These are phyloP conservation scores for Barnettozyma pratensis DNA, from an alignment of 805 yeast genomes.

Conservation along the genomic window DNA sequence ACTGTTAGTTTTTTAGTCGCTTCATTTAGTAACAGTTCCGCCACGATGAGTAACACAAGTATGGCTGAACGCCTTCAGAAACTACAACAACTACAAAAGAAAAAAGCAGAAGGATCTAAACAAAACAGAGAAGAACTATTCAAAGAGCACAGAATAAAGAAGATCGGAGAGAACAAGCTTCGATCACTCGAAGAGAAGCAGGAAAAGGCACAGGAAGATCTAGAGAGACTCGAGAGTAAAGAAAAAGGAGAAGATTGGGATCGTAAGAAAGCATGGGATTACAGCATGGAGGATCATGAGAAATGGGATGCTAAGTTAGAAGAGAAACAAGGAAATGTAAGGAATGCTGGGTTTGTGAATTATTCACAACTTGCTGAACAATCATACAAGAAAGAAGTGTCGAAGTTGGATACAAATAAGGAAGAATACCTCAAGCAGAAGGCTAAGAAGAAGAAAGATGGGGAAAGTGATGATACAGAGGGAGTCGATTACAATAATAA, in stretches of 20 bases:
- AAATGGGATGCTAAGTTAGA: slow-evolving; percentile 47
- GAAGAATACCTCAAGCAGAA: slow-evolving; percentile 40
- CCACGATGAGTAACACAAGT: neutral
- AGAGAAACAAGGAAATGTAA: slow-evolving; percentile 23
- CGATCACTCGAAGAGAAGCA: slow-evolving; percentile 29
- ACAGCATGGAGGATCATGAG: slow-evolving; percentile 61
- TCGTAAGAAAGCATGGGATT: slow-evolving; percentile 44
- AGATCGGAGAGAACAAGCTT: slow-evolving; percentile 19
- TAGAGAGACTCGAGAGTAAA: slow-evolving; percentile 24
- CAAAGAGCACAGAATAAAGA: slow-evolving; percentile 28
- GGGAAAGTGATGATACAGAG: neutral
- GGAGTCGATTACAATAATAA: slow-evolving; percentile 25
- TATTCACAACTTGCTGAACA: slow-evolving; percentile 52
- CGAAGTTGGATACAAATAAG: slow-evolving; percentile 32
- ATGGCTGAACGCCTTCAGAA: slow-evolving; percentile 19
- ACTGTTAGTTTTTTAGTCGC: neutral
- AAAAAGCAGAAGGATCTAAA: slow-evolving; percentile 26
- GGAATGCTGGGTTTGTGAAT: slow-evolving; percentile 41
- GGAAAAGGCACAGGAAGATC: slow-evolving; percentile 31
- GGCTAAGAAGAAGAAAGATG: slow-evolving; percentile 6
- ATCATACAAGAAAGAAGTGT: slow-evolving; percentile 51
- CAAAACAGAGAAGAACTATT: slow-evolving; percentile 33
- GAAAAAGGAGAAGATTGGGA: slow-evolving; percentile 37
- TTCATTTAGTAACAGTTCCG: too few relatives aligned
- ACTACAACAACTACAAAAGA: slow-evolving; percentile 24